Evolutionary conservation across 2,329 filamentous ascomycete genomes (phyloP).

Genomic region (Botrytis galanthina): DNA sequence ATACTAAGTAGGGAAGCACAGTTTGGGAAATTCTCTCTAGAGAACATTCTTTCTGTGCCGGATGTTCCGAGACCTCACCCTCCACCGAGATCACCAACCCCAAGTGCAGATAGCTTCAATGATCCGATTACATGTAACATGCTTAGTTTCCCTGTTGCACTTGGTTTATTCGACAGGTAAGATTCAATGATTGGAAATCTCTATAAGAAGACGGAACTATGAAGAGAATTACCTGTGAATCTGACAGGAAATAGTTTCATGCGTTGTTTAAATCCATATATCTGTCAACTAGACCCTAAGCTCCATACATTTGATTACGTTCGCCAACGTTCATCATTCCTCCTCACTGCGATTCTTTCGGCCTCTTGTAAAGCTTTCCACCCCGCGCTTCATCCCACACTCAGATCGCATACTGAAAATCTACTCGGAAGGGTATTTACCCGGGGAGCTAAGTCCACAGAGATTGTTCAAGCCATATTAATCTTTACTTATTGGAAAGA

Average conservation of each 20-base stretch:
- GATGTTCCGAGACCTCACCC: constrained; percentile 12
- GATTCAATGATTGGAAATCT: no score
- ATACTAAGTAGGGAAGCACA: constrained; percentile 40
- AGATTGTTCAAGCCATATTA: constrained; percentile 43
- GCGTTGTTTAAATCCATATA: constrained; percentile 42
- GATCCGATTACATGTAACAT: constrained; percentile 37
- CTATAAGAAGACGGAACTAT: neutral
- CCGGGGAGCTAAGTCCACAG: constrained; percentile 41
- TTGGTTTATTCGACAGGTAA: constrained; percentile 37
- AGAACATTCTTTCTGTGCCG: constrained; percentile 36
- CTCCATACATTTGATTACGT: constrained; percentile 43
- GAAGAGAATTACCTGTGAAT: no score
- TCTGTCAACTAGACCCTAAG: constrained; percentile 42
- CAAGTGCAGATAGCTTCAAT: constrained; percentile 22
- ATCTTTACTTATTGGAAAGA: constrained; percentile 46
- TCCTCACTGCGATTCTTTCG: constrained; percentile 40
- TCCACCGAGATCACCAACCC: neutral
- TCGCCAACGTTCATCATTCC: constrained; percentile 40
- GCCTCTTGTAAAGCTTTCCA: constrained; percentile 42
- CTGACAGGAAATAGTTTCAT: constrained; percentile 39
- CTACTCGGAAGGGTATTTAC: constrained; percentile 38
- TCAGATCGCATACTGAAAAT: constrained; percentile 38
- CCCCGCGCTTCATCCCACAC: constrained; percentile 36
- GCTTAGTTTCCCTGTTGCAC: constrained; percentile 35
- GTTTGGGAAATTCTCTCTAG: constrained; percentile 39